Evolutionary conservation across 2,329 filamentous ascomycete genomes (phyloP).

Genomic region (Chrysoporthe puriensis): DNA sequence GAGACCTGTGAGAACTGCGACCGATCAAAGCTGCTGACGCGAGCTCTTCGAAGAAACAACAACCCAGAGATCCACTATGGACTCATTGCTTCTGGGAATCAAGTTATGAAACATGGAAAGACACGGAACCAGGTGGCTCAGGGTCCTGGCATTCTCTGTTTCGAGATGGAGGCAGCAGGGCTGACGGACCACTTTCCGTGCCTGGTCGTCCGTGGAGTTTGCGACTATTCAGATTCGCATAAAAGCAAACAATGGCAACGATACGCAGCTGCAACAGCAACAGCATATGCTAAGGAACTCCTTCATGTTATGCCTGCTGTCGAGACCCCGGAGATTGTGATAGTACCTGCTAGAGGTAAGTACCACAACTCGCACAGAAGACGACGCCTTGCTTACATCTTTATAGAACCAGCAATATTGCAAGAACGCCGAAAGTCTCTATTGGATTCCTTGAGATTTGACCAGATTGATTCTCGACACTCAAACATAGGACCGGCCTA

Average conservation of each 20-base stretch:
- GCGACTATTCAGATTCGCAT: constrained; percentile 42
- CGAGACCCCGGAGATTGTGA: neutral
- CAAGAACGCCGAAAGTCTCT: constrained; percentile 19
- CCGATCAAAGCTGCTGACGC: neutral
- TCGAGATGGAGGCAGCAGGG: constrained; percentile 39
- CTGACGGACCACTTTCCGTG: constrained; percentile 38
- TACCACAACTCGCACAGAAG: neutral
- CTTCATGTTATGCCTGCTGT: neutral
- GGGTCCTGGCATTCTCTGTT: neutral
- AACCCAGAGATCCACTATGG: constrained; percentile 9
- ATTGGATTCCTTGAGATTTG: constrained; percentile 41
- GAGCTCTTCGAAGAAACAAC: neutral
- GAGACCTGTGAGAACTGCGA: constrained; percentile 1
- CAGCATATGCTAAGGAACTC: constrained; percentile 6
- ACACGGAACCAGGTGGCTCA: neutral
- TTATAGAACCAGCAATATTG: neutral
- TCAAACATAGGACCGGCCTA: constrained; percentile 40
- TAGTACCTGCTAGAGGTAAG: neutral
- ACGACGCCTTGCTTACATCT: neutral
- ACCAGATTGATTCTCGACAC: constrained; percentile 44
- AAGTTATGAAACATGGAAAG: constrained; percentile 11
- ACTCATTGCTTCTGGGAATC: constrained; percentile 9
- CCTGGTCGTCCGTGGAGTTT: constrained; percentile 41
- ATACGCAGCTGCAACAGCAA: constrained; percentile 33
- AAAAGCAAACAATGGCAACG: constrained; percentile 39